Base-by-base conservation (phyloP, 2,329 filamentous ascomycete genomes). In the Didymella exigua region DNA sequence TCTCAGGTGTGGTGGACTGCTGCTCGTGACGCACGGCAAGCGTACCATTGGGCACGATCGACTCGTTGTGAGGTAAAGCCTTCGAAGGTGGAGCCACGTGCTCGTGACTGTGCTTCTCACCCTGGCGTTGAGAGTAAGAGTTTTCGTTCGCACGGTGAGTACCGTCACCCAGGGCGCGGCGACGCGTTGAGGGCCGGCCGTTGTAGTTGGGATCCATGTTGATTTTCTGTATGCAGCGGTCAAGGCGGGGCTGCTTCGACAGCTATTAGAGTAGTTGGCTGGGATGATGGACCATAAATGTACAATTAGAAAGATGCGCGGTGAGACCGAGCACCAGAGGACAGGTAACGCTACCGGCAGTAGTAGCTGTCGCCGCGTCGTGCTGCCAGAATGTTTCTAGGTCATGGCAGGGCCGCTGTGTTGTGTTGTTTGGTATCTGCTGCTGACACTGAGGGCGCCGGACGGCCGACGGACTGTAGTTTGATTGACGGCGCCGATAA, bases 41-140 rank as follows among this genome's bases (percentile, higher is more conserved):
- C 1, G 75, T 75, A 41, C 77, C 75, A 63, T 80, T 78, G 11
- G 75, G 69, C 10, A 75, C 72, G 33, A 79, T 65, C 2, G 77
- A 79, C 66, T 79, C 75, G 53, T 79, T 79, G 69, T 78, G 77
- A 1, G 79, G 76, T 3, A 75, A 60, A n/a, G 43, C 46, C 19
- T 55, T 51, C 2, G 67, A 56, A 16, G 62, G 61, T 16, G 68
- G 62, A n/a, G 60, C 58, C 27, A 49, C 34, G 31, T 52, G 41
- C 16, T 62, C 59, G 16, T 53, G 45, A 51, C 49, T 59, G 16
- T 55, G 53, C 56, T 72, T 70, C 27, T 64, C 63, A n/a, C 53
- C 53, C 6, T 41, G 60, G 6, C 56, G 60, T 30, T 58, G 68
- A 14, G 58, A 49, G 41, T 55, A 62, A 47, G 61, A 38, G 43